Conservation (phyloP, 352 stramenopile species). For the Globisporangium spinosum region DNA sequence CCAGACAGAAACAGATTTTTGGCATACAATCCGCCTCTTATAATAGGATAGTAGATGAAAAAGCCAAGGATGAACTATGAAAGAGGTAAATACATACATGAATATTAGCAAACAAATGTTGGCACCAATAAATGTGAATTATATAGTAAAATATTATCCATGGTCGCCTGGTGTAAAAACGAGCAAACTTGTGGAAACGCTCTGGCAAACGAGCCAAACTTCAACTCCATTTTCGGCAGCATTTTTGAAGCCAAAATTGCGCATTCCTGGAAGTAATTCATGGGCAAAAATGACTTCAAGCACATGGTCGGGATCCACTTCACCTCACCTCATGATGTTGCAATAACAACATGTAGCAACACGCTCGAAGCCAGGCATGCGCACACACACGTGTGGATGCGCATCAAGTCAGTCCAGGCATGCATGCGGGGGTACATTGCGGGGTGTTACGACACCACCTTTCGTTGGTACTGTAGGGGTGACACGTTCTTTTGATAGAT, state of each 20-base stretch:
- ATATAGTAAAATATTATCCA: not conserved
- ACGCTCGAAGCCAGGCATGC: no score
- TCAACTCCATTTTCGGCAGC: not conserved
- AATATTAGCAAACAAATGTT: no score
- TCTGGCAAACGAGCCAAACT: conserved; percentile 3
- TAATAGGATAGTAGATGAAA: not conserved
- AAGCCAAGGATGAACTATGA: no score
- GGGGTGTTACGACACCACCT: not conserved
- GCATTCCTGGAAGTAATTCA: not conserved
- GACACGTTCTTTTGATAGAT: not conserved
- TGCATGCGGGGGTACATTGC: not conserved
- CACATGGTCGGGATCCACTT: not conserved
- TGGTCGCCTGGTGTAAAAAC: conserved; percentile 1
- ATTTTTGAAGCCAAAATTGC: not conserved
- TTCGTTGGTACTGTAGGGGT: not conserved
- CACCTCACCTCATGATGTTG: no score
- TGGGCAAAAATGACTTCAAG: not conserved
- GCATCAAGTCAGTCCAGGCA: not conserved
- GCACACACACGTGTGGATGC: not conserved
- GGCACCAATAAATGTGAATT: not conserved
- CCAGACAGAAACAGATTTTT: conserved; percentile 10
- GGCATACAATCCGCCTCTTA: not conserved
- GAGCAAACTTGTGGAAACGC: not conserved
- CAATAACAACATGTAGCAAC: not conserved
- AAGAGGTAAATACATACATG: no score